Percentiles rank a stretch among this genome's conserved stretches.
Conservation (phyloP, 164 flowering plant species). For the Berberis vulgaris region DNA sequence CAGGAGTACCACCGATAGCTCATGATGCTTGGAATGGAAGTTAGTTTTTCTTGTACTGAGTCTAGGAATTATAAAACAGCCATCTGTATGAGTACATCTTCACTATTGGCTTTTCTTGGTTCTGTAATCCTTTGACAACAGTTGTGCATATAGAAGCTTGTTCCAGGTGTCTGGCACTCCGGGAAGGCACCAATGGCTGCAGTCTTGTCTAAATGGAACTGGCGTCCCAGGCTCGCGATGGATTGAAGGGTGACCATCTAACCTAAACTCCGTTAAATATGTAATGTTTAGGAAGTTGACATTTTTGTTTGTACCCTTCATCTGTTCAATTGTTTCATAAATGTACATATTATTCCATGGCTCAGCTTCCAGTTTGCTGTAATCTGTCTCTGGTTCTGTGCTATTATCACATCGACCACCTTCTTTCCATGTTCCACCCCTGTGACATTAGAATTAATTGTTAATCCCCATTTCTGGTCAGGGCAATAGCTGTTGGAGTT, state of each 20-base stretch:
- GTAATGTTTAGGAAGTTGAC: slow-evolving; percentile 51
- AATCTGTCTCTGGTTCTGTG: slow-evolving; percentile 40
- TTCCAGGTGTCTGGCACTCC: slow-evolving; percentile 87
- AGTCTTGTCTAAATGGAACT: slow-evolving; percentile 39
- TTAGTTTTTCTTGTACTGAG: not conserved
- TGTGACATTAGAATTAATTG: slow-evolving; percentile 16
- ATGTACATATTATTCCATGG: slow-evolving; percentile 34
- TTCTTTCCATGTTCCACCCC: slow-evolving; percentile 61
- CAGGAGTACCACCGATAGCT: slow-evolving; percentile 9
- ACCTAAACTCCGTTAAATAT: slow-evolving; percentile 51
- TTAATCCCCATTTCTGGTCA: not conserved
- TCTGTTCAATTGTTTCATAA: slow-evolving; percentile 29
- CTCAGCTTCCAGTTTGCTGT: slow-evolving; percentile 36
- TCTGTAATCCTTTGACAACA: slow-evolving; percentile 25
- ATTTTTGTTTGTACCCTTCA: slow-evolving; percentile 25
- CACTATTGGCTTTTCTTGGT: slow-evolving; percentile 7
- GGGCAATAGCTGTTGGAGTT: not conserved
- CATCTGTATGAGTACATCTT: not conserved
- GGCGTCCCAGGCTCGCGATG: slow-evolving; percentile 57
- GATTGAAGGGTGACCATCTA: slow-evolving; percentile 56
- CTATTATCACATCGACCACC: slow-evolving; percentile 51
- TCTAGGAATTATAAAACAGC: not conserved
- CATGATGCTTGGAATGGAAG: slow-evolving; percentile 12
- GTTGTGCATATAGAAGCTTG: slow-evolving; percentile 45
- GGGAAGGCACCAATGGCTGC: slow-evolving; percentile 85